Evolutionary conservation across 352 stramenopile genomes (phyloP), one percentile per base, ranked within the genome.

Genomic region (Phytophthora sansomeana): DNA sequence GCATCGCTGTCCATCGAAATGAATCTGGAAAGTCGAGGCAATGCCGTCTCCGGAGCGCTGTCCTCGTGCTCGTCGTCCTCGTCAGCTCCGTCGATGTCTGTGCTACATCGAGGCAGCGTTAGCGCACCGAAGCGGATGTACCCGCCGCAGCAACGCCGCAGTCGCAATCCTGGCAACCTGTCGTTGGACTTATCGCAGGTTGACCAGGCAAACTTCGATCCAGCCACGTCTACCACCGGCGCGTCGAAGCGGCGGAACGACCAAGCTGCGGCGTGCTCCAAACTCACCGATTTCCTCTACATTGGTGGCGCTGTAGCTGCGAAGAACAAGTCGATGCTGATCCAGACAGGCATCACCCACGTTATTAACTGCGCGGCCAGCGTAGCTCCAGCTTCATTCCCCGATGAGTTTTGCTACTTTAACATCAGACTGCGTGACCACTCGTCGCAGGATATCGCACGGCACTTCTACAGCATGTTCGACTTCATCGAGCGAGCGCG

Each of bases 371-470:
- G 89, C 55, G 89, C 90, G 0, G 91, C 85, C 13, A 89, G 72
- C 36, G 82, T 94, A 9, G 81, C 87, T 29, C 86, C 89, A 21
- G 81, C 84, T 38, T 86, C 83, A 28, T 96, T 90, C 41, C 87
- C 90, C 0, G 61, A 90, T 16, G 78, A 91, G 0, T 97, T 97
- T 39, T 69, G 71, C 47, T 97, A 97, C 59, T 90, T 92, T 47
- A 93, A 91, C 65, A 75, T 97, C 39, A 75, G 78, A n/a, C 77
- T 97, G n/a, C 88, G 86, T 2, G 91, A 97, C 63, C 89, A 97
- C 67, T 90, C 85, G 46, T 89, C 83, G 36, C 85, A 96, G 59
- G 89, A 96, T 54, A 93, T 96, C 57, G 77, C 85, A 19, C 69
- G 82, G 9, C 85, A 96, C 63, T 95, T 96, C 60, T 95, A 96